Base-by-base conservation (phyloP, 805 yeast species). In the Ogataea siamensis region DNA sequence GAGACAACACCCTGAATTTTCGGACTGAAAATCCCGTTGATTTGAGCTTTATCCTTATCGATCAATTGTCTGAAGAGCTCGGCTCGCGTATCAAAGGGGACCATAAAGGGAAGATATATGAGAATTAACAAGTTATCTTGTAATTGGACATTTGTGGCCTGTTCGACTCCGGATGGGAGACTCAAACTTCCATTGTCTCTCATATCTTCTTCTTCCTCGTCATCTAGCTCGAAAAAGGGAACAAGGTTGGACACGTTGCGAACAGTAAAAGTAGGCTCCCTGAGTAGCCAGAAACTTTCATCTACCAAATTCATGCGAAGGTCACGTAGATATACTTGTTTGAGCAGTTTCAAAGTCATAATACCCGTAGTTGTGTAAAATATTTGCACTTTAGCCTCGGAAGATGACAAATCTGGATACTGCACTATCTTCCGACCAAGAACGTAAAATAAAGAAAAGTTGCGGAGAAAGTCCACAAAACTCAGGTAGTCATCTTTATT, bases 41-140 rank as follows among this genome's bases (percentile, higher is more conserved):
- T 32, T 12, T 43, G 46, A 37, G 24, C 54, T 55, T 42, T 67
- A 51, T 87, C 95, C 8, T 67, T 45, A 3, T 68, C 71, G 24
- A 86, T 74, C 39, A 87, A 67, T 8, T 67, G 58, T 43, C 83
- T 85, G 54, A 91, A 86, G 1, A 86, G 67, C 34, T 71, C 73
- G 0, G 87, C 96, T 32, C 99, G 68, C 22, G 75, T 73, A 16
- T 73, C 71, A 58, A 91, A 91, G 0, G 86, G 78, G 5, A 91
- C 68, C 64, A 88, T 82, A 55, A 85, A 91, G 3, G 98, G 96
- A 3, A 81, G 64, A 34, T 76, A 71, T 1, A 73, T 66, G 31
- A 86, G 67, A 0, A 89, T 39, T 68, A 72, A 9, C 67, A 68
- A 32, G 78, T 67, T 5, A 80, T 57, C 55, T 5, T 45, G 30